Base-by-base conservation (phyloP, 2,329 filamentous ascomycete genomes). In the Teratosphaeria destructans region DNA sequence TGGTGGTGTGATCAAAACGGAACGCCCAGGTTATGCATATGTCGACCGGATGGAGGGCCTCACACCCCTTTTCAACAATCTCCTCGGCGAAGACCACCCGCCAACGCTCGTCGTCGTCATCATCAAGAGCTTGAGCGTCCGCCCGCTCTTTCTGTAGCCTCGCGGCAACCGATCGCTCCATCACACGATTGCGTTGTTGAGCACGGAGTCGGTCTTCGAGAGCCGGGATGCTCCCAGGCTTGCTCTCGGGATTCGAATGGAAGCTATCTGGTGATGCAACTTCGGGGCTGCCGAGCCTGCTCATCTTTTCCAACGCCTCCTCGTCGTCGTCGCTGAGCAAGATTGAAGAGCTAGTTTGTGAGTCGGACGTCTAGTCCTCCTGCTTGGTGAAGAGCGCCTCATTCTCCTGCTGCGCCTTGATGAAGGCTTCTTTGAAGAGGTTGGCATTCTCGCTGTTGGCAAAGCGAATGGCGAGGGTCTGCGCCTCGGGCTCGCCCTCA, bases 371-470 rank as follows among this genome's bases (percentile, higher is more conserved):
- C 52, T 59, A 43, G 27, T 65, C 62, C 37, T 67, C 66, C 34
- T 61, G 61, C 65, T 71, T 71, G 63, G 58, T 79, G 79, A 96
- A 95, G 60, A 96, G 81, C 66, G 83, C 85, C 82, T 94, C 91
- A 78, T 97, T 99, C 75, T 96, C 91, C 79, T 93, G 86, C 81
- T 96, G 92, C 58, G 94, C 93, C 82, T 95, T 91, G 79, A 95
- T 85, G 81, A 97, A 97, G 60, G 90, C 87, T 66, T 97, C 93
- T 83, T 96, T 97, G 85, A 99, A 97, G 62, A 85, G 81, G 77
- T 96, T 95, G 81, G 94, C 94, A 73, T 97, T 97, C 75, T 99
- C 94, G 68, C 89, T 87, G 82, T 97, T 99, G 79, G 88, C 93
- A 72, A 99, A 96, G 68, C 94, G 91, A 71, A 99, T 97, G 66